A percentile compares a stretch with the other conserved stretches of the same genome.
Evolutionary conservation across 2,329 filamentous ascomycete species (phyloP).

Genomic region (Trichoderma atrobrunneum): DNA sequence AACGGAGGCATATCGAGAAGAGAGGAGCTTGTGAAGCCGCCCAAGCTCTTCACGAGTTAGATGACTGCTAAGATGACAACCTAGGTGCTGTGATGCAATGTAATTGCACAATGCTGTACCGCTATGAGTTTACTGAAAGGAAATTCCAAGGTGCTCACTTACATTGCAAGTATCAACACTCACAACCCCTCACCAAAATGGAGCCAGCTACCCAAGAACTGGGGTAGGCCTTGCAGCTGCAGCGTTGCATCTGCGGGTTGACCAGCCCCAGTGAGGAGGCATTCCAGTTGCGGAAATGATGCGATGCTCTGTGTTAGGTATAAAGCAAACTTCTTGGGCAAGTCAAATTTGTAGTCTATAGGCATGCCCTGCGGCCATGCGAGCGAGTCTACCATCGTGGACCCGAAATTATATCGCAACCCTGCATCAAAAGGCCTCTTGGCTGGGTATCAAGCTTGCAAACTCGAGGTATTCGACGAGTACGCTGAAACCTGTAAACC

Average conservation of each 20-base stretch:
- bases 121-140: not conserved
- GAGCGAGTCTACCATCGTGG: not conserved
- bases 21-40: too few species aligned
- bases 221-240: not conserved
- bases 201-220: not conserved
- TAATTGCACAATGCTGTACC: not conserved
- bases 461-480: too few species aligned
- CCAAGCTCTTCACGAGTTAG: not conserved
- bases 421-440: not conserved
- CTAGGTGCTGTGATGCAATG: not conserved
- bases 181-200: slow-evolving; percentile 7
- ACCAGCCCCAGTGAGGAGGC: not conserved
- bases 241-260: not conserved
- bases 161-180: not conserved
- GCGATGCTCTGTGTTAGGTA: not conserved
- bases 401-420: not conserved
- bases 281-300: not conserved
- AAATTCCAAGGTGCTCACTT: not conserved
- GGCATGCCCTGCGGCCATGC: not conserved
- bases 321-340: not conserved
- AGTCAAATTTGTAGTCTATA: not conserved
- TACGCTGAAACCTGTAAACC: too few species aligned
- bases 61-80: not conserved
- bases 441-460: too few species aligned
- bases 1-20: not conserved